Conservation (phyloP, 2,329 filamentous ascomycete species). For the Tolypocladium paradoxum region DNA sequence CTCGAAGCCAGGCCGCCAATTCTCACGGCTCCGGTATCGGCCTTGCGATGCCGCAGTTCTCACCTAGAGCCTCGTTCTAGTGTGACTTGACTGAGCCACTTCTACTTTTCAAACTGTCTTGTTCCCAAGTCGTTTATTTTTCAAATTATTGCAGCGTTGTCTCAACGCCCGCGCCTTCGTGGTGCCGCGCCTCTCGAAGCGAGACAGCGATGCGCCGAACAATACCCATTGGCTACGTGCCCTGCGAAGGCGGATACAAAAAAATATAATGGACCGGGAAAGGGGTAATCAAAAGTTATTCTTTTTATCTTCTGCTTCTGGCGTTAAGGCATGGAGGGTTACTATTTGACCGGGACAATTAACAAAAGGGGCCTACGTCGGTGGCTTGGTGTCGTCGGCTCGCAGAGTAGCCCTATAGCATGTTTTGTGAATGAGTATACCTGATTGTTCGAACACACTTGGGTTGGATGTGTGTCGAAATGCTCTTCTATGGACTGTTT, state of each 20-base stretch:
- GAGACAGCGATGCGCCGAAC: neutral
- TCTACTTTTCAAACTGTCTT: neutral
- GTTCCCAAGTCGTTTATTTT: neutral
- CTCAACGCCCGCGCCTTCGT: neutral
- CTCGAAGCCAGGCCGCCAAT: neutral
- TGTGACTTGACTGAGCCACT: neutral
- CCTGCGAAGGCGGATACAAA: neutral
- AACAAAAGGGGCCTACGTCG: neutral
- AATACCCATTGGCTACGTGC: neutral
- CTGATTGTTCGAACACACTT: neutral
- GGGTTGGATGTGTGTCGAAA: neutral
- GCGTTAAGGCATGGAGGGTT: neutral
- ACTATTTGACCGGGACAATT: neutral
- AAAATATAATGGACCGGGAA: neutral
- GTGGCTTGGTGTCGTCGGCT: neutral
- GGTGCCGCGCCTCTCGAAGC: neutral
- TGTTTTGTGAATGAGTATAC: neutral
- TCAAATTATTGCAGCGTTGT: neutral
- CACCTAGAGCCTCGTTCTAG: neutral
- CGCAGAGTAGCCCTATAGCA: neutral
- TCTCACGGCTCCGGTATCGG: neutral
- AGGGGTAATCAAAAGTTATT: slow-evolving; percentile 1
- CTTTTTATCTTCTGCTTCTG: neutral
- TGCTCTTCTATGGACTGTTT: neutral
- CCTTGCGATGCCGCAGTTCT: neutral